phyloP scores from a whole-genome alignment of 108 stramenopile genomes.

The Stephanodiscus triporus region DNA sequence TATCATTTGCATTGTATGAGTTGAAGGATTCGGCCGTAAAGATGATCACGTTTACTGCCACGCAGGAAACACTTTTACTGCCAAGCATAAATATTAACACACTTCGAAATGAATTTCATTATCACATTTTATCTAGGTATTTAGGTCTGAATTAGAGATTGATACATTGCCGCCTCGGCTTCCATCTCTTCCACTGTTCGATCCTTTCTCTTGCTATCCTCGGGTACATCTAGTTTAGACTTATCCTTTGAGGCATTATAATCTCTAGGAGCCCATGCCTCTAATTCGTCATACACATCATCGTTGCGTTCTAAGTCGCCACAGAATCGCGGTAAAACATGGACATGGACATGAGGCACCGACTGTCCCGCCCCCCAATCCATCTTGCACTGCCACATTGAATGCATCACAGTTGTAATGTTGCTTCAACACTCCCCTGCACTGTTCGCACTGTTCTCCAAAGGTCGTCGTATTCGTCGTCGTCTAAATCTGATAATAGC shows the following conservation, averaged over 20 bases:
- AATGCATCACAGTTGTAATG: slow-evolving; percentile 67
- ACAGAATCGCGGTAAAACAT: slow-evolving; percentile 74
- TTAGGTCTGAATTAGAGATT: slow-evolving; percentile 36
- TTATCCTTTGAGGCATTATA: slow-evolving; percentile 40
- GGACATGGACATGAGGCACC: slow-evolving; percentile 93
- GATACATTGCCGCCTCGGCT: slow-evolving; percentile 72
- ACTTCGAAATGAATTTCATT: no score
- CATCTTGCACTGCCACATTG: slow-evolving; percentile 94
- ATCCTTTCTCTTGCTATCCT: slow-evolving; percentile 77
- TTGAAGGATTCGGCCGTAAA: no score
- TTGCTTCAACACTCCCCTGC: slow-evolving; percentile 60
- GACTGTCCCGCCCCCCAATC: slow-evolving; percentile 80
- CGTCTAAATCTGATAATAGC: slow-evolving; percentile 62
- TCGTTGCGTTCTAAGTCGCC: slow-evolving; percentile 86
- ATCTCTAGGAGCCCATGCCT: slow-evolving; percentile 80
- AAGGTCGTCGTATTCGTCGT: slow-evolving; percentile 79
- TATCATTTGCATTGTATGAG: no score
- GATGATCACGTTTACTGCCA: no score
- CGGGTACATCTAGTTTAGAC: slow-evolving; percentile 66
- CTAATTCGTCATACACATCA: slow-evolving; percentile 83
- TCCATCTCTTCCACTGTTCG: slow-evolving; percentile 80
- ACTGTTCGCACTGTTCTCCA: slow-evolving; percentile 79
- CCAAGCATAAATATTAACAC: no score
- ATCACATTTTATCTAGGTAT: no score
- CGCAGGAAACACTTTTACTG: no score